Evolutionary conservation across 2,329 filamentous ascomycete genomes (phyloP).

Genomic region (Ophiocordyceps robertsii): DNA sequence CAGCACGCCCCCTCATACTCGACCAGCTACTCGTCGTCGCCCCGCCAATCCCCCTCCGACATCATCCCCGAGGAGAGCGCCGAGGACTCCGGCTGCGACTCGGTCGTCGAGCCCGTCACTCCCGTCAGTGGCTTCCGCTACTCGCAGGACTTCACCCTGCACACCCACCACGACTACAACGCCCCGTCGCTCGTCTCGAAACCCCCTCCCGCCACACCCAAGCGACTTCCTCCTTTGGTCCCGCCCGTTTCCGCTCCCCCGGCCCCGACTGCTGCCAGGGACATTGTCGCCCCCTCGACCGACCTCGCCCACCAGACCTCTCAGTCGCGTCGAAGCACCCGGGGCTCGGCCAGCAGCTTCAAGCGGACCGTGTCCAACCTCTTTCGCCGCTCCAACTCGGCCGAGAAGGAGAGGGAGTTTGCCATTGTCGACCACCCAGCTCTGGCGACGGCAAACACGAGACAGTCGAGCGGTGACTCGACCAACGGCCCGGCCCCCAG

Average conservation of each 20-base stretch:
- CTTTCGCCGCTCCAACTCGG: conserved; percentile 30
- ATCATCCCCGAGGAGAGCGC: conserved; percentile 42
- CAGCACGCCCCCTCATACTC: background rate
- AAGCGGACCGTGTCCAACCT: conserved; percentile 35
- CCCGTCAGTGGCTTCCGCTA: conserved; percentile 43
- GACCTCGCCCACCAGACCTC: conserved; percentile 7
- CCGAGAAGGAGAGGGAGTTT: conserved; percentile 13
- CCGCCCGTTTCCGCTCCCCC: background rate
- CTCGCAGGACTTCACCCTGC: conserved; percentile 37
- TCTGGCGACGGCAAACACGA: conserved; percentile 1
- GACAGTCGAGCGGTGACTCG: conserved; percentile 10
- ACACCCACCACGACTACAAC: conserved; percentile 17
- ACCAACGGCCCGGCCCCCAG: conserved; percentile 13
- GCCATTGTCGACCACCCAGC: conserved; percentile 7
- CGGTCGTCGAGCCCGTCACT: conserved; percentile 45
- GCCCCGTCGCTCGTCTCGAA: conserved; percentile 7
- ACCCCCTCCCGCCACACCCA: conserved; percentile 2
- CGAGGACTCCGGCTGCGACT: conserved; percentile 44
- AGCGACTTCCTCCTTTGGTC: background rate
- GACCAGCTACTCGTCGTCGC: conserved; percentile 24
- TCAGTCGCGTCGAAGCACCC: conserved; percentile 25
- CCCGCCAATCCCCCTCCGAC: conserved; percentile 34
- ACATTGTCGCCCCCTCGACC: background rate
- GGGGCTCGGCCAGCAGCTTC: conserved; percentile 29
- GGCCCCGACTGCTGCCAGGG: conserved; percentile 4